Evolutionary conservation across 345 rosid species (phyloP).

Genomic region (Citrus medica): DNA sequence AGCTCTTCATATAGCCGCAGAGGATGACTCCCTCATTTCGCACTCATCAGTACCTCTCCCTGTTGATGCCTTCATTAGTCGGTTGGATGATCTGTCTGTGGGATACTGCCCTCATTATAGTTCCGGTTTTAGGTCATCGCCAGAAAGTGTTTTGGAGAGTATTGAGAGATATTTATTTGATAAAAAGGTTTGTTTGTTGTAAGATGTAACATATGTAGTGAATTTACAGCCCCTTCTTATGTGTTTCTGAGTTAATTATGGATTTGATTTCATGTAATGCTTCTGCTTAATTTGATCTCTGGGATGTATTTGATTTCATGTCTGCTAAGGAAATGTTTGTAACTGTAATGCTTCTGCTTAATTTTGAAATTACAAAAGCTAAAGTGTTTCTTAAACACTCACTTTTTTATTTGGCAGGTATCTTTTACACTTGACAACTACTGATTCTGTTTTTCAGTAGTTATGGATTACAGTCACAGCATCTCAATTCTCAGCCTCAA

Average conservation of each 20-base stretch:
- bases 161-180: slow-evolving; percentile 44
- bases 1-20: slow-evolving; percentile 61
- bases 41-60: slow-evolving; percentile 69
- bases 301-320: background rate
- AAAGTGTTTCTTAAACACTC: too few species aligned
- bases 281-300: too few species aligned
- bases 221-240: background rate
- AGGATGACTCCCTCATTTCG: slow-evolving; percentile 61
- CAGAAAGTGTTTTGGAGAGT: slow-evolving; percentile 44
- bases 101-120: slow-evolving; percentile 46
- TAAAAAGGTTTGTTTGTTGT: slow-evolving; percentile 39
- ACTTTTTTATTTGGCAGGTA: too few species aligned
- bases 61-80: slow-evolving; percentile 47
- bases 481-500: too few species aligned
- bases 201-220: background rate
- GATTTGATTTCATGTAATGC: background rate
- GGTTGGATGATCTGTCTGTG: slow-evolving; percentile 62
- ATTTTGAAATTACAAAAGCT: background rate
- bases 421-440: background rate
- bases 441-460: too few species aligned
- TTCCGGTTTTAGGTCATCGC: slow-evolving; percentile 32
- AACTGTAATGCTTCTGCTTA: background rate
- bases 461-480: too few species aligned
- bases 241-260: slow-evolving; percentile 3
- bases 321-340: background rate